Evolutionary conservation across 2,329 filamentous ascomycete species (phyloP), one percentile per base, ranked within the genome.

Genomic region (Dactylellina leptospora): DNA sequence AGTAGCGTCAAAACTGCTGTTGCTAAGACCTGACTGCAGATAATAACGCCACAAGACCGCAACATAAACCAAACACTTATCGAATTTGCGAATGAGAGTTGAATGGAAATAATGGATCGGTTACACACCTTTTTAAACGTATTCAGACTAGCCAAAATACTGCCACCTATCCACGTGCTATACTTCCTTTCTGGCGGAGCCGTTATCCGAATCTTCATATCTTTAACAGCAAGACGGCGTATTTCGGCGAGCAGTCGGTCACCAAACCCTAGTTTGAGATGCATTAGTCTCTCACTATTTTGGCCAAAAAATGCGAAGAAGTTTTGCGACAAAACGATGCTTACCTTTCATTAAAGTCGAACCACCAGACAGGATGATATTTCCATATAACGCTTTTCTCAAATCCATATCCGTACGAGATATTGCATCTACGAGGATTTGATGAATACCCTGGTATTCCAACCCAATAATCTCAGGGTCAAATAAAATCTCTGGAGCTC

Each of bases 171-270:
- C 95, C 95, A 99, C 28, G 95, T 99, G 74, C 92, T 97, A 83
- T 97, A 99, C 82, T 97, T 96, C 76, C 95, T 86, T 84, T 99
- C 95, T 4, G 95, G 93, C 61, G 95, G 95, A 59, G 95, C 95
- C 82, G 96, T 96, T 79, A 99, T 99, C 85, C 97, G 96, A 83
- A 99, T 97, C 78, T 93, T 88, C 93, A 97, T 99, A 80, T 99
- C 95, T 84, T 97, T 97, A 76, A 97, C 92, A 9, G 95, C 95
- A 77, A 97, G 83, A 79, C 89, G 86, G 82, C 97, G 95, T 75
- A 97, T 90, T 82, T 99, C 95, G 76, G 91, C 88, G 79, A 99
- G 84, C 76, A 99, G 83, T 55, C 95, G 87, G 81, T 97, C 95
- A 63, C 93, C 93, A 79, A 99, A 99, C 45, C 95, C 76, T 77